phyloP scores from a whole-genome alignment of 2,329 filamentous ascomycete genomes.

The Cytospora paraplurivora region DNA sequence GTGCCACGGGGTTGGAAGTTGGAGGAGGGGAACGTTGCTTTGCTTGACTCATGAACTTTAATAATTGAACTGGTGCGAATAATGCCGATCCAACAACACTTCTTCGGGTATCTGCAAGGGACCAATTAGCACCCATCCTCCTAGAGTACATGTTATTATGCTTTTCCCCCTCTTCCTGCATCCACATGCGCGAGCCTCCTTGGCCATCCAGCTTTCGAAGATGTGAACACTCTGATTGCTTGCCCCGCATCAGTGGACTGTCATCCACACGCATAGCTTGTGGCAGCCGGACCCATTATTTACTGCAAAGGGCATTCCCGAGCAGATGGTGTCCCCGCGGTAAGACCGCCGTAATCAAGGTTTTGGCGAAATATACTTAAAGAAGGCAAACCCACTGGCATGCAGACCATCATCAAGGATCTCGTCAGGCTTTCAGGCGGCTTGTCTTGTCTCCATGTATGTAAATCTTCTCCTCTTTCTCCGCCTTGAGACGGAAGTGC shows the following conservation, averaged over 20 bases:
- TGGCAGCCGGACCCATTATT: background rate
- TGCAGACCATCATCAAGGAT: too few relatives aligned
- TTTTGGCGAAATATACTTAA: too few relatives aligned
- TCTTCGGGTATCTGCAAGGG: too few relatives aligned
- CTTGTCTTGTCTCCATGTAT: too few relatives aligned
- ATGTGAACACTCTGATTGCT: background rate
- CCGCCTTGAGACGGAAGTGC: too few relatives aligned
- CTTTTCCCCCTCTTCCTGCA: background rate
- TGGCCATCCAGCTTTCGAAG: background rate
- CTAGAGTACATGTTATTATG: background rate
- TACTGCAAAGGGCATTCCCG: background rate
- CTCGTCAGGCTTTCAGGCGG: too few relatives aligned
- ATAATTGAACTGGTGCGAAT: too few relatives aligned
- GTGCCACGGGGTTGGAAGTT: slow-evolving; percentile 17
- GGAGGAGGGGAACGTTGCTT: background rate
- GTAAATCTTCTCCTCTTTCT: too few relatives aligned
- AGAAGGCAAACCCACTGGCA: too few relatives aligned
- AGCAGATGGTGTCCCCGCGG: background rate
- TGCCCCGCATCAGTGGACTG: slow-evolving; percentile 9
- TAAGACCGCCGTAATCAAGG: background rate
- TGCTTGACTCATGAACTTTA: slow-evolving; percentile 1
- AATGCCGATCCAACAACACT: too few relatives aligned
- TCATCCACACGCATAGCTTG: background rate
- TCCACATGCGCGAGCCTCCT: background rate
- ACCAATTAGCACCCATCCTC: background rate